Evolutionary conservation across 495 filamentous ascomycete species (phyloP), one percentile per base, ranked within the genome.

Genomic region (Tuber aestivum): DNA sequence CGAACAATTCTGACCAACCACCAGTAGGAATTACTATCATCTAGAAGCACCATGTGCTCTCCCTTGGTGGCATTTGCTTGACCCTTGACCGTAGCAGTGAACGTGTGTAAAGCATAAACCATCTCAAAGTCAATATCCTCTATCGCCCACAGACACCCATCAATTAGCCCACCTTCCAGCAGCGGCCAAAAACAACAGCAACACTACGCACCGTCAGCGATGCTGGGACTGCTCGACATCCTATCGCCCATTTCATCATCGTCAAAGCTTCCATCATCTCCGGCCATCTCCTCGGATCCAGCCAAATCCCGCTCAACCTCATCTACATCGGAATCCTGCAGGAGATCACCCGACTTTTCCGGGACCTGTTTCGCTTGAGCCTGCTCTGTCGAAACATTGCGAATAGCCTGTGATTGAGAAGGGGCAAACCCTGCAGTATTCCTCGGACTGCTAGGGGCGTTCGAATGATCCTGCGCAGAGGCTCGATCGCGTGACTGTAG

Each of bases 91-190:
- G 95, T 98, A 45, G 95, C 95, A 73, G 95, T 92, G 82, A 99
- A 99, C 40, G 94, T 98, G 84, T 97, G 95, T 75, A 99, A 87
- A 70, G 95, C 95, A 85, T 99, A 99, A 74, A 99, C 95, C 85
- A 98, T 97, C 80, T 98, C 95, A 85, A 99, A 98, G 87, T 99
- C 94, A 85, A 99, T 99, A 84, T 98, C 95, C 89, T 99, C 95
- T 93, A 84, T 79, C 83, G 88, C 86, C 65, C 23, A 69, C 65
- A 70, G 35, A 50, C 12, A 86, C 87, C 90, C 94, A 91, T 94
- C 92, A 87, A 92, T 86, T 93, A 91, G 85, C 88, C 89, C 79
- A 89, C 89, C 78, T 44, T 32, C 90, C 90, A 91, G 70, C 90
- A 90, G 74, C 87, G 89, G 82, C 90, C 90, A 84, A 91, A 83